These are phyloP conservation scores for Fusarium nodosum DNA, from an alignment of 2,329 filamentous ascomycete genomes.

Conservation along the genomic window DNA sequence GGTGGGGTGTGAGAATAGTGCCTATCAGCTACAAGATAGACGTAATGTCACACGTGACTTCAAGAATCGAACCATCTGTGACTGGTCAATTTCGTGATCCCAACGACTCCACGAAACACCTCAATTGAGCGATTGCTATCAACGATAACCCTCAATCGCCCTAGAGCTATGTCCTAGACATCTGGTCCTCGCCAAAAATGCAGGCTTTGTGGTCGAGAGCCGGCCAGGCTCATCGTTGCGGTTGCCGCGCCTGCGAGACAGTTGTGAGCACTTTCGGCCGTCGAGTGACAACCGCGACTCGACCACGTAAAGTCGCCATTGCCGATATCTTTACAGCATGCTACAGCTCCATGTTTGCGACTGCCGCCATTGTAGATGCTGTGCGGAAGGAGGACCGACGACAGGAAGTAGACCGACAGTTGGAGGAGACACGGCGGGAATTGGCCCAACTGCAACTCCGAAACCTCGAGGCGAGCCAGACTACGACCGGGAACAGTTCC, in stretches of 20 bases:
- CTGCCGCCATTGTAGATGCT: constrained; percentile 73
- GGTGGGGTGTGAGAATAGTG: constrained; percentile 49
- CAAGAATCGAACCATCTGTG: constrained; percentile 48
- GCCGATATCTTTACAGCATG: constrained; percentile 73
- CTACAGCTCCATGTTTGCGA: constrained; percentile 76
- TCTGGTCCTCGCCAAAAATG: constrained; percentile 63
- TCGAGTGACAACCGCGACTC: constrained; percentile 63
- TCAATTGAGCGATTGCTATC: constrained; percentile 43
- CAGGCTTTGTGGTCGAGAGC: constrained; percentile 77
- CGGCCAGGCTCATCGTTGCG: constrained; percentile 73
- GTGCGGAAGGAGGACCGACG: constrained; percentile 69
- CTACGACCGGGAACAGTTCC: constrained; percentile 16
- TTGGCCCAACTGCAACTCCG: constrained; percentile 57
- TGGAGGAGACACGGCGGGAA: constrained; percentile 67
- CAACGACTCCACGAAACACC: constrained; percentile 40
- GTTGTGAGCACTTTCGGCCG: constrained; percentile 63
- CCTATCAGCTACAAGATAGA: constrained; percentile 1
- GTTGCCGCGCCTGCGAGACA: constrained; percentile 72
- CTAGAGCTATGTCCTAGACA: constrained; percentile 46
- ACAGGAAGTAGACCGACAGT: constrained; percentile 71
- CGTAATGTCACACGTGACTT: constrained; percentile 42
- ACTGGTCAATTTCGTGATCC: constrained; percentile 45
- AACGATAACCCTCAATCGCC: constrained; percentile 26
- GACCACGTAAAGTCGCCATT: constrained; percentile 64
- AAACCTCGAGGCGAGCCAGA: constrained; percentile 40